Percentiles rank a stretch among this genome's conserved stretches.
phyloP scores from a whole-genome alignment of 441 rosid genomes.

The Geranium incanum region DNA sequence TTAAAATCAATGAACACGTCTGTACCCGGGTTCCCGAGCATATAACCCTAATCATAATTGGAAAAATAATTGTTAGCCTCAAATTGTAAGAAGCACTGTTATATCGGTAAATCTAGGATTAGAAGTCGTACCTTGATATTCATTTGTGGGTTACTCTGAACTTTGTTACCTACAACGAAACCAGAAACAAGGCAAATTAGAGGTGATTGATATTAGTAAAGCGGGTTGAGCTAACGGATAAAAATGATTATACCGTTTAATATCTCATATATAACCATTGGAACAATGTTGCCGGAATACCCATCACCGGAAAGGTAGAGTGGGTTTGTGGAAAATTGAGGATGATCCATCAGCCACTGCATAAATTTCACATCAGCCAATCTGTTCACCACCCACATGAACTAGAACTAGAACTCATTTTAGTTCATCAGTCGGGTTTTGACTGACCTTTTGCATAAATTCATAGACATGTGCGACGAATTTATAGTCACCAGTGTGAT shows the following conservation, averaged over 20 bases:
- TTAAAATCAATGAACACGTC: constrained; percentile 15
- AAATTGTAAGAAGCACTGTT: not conserved
- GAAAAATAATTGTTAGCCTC: not conserved
- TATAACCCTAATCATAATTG: constrained; percentile 14
- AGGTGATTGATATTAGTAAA: not conserved
- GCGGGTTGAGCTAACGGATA: not conserved
- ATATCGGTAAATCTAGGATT: not conserved
- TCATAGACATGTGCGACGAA: constrained; percentile 10
- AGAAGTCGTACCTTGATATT: constrained; percentile 23
- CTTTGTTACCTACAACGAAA: constrained; percentile 19
- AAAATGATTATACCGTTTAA: constrained; percentile 18
- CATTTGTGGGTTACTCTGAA: constrained; percentile 13
- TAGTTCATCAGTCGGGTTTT: too few relatives aligned
- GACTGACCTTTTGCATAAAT: constrained; percentile 17
- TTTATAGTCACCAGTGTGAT: constrained; percentile 17
- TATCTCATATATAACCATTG: constrained; percentile 23
- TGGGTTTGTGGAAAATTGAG: constrained; percentile 23
- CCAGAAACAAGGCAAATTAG: not conserved
- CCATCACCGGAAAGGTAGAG: constrained; percentile 34
- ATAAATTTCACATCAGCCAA: not conserved
- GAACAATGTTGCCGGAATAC: constrained; percentile 28
- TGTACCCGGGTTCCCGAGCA: constrained; percentile 22
- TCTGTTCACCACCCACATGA: too few relatives aligned
- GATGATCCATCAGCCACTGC: constrained; percentile 35
- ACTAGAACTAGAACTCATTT: too few relatives aligned